phyloP scores from a whole-genome alignment of 208 protist species.

The Endotrypanum monterogeii region DNA sequence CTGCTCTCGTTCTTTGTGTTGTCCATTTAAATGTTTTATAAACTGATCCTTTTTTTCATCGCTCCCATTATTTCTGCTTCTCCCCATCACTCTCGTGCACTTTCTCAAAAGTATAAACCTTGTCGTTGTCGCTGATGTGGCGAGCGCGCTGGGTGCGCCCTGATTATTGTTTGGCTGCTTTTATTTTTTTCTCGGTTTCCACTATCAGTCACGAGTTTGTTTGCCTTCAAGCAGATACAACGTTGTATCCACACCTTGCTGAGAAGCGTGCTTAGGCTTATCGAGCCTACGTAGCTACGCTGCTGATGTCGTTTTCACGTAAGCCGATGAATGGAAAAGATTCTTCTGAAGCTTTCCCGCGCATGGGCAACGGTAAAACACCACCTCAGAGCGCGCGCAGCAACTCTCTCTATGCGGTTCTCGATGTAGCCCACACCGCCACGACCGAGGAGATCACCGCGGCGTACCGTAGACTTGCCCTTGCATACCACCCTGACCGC shows the following conservation, averaged over 20 bases:
- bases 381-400: not conserved
- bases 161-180: no score
- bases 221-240: not conserved
- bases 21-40: not conserved
- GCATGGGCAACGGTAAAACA: not conserved
- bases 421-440: conserved; percentile 67
- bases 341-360: not conserved
- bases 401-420: conserved; percentile 67
- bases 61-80: not conserved
- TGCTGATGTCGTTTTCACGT: conserved; percentile 7
- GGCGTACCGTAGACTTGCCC: conserved; percentile 80
- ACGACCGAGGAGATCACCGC: conserved; percentile 81
- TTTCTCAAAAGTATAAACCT: no score
- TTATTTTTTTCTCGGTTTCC: no score
- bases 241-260: not conserved
- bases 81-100: not conserved
- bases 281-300: not conserved
- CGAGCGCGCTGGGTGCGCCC: no score
- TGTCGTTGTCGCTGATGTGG: no score
- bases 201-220: not conserved
- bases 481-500: conserved; percentile 86
- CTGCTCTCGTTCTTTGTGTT: no score
- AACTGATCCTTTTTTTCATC: not conserved
- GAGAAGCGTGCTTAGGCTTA: not conserved
- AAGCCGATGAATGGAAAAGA: not conserved